Conservation (phyloP, 2,329 filamentous ascomycete genomes). For the Cordyceps pruinosa region DNA sequence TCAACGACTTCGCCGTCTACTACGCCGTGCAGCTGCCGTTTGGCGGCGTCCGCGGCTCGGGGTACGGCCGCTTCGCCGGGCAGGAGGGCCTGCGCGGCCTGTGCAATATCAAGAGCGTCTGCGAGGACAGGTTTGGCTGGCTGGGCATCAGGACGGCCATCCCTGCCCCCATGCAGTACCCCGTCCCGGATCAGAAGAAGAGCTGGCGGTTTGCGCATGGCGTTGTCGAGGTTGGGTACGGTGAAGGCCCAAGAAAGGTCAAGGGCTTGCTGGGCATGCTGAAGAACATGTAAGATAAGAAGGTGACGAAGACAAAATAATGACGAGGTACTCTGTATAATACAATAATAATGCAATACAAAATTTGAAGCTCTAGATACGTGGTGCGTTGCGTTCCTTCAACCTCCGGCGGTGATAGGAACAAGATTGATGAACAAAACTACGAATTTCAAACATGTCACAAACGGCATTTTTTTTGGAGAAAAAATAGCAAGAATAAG, state of each 20-base stretch:
- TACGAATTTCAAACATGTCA: no score
- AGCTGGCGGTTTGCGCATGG: conserved; percentile 61
- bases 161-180: conserved; percentile 74
- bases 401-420: no score
- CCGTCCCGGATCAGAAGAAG: conserved; percentile 56
- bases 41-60: conserved; percentile 81
- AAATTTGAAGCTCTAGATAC: background rate
- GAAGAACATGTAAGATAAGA: conserved; percentile 31
- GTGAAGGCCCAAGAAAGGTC: conserved; percentile 30
- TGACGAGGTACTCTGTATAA: background rate
- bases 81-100: conserved; percentile 78
- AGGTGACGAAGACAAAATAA: background rate
- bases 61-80: conserved; percentile 88
- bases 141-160: conserved; percentile 67
- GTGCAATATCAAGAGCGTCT: conserved; percentile 84
- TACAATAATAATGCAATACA: conserved; percentile 4
- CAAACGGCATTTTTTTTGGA: no score
- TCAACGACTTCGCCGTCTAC: conserved; percentile 92
- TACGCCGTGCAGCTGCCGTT: conserved; percentile 95
- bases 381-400: no score
- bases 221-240: conserved; percentile 57
- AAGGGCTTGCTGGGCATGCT: conserved; percentile 35
- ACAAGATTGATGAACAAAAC: no score
- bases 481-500: no score
- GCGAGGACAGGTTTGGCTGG: conserved; percentile 62